Conservation (phyloP, 192 early-diverging fungal species). For the Coemansia sp. region DNA sequence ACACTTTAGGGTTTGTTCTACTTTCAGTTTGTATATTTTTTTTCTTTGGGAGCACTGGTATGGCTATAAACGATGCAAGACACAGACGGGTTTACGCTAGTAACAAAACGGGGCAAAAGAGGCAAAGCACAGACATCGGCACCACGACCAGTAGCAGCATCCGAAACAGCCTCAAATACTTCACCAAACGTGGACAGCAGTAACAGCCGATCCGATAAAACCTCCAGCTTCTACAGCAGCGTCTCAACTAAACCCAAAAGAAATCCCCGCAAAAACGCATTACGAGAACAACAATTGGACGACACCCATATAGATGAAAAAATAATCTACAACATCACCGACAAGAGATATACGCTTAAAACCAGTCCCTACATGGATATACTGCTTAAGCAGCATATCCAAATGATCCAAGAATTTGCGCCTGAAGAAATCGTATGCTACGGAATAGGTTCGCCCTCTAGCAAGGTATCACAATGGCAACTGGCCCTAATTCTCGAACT, state of each 20-base stretch:
- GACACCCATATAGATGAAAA: neutral
- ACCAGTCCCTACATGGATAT: neutral
- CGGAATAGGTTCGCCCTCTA: constrained; percentile 36
- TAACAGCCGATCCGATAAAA: neutral
- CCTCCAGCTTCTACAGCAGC: neutral
- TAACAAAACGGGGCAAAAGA: neutral
- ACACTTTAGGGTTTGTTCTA: neutral
- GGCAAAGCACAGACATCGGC: neutral
- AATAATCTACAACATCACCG: neutral
- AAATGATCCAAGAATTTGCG: constrained; percentile 16
- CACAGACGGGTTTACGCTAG: constrained; percentile 12
- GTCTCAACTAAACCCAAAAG: neutral
- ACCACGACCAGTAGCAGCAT: neutral
- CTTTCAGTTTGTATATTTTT: neutral
- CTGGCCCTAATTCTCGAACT: constrained; percentile 29
- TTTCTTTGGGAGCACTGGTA: neutral
- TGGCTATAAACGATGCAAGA: constrained; percentile 2
- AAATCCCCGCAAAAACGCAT: neutral
- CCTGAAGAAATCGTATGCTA: constrained; percentile 49
- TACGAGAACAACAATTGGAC: neutral
- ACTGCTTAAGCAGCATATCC: neutral
- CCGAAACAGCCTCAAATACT: neutral
- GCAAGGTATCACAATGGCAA: constrained; percentile 46
- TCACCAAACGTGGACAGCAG: neutral
- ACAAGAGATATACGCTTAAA: neutral